These are phyloP conservation scores for Sporothrix pallida DNA, from an alignment of 2,329 filamentous ascomycete genomes.

Conservation along the genomic window DNA sequence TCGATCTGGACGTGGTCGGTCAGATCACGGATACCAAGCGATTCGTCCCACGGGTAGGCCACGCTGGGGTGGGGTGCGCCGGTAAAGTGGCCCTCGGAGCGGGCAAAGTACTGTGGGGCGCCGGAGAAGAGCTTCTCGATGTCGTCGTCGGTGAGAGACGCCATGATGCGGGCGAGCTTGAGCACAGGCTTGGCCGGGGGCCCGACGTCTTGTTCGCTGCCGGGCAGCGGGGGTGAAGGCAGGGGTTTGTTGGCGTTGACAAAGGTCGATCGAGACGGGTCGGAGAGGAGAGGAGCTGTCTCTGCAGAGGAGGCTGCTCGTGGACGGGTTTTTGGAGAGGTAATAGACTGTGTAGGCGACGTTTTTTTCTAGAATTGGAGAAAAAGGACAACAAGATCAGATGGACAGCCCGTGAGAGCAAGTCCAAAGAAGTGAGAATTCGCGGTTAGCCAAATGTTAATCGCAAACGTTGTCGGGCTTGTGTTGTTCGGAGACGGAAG, in stretches of 20 bases:
- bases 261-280: constrained; percentile 35
- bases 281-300: constrained; percentile 29
- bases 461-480: no score
- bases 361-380: not conserved
- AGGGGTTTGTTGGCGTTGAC: constrained; percentile 62
- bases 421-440: not conserved
- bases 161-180: constrained; percentile 64
- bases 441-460: constrained; percentile 8
- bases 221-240: constrained; percentile 57
- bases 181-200: constrained; percentile 53
- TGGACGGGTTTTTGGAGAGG: not conserved
- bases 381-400: not conserved
- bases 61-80: constrained; percentile 67
- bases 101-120: constrained; percentile 73
- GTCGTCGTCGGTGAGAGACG: constrained; percentile 62
- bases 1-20: constrained; percentile 69
- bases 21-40: constrained; percentile 65
- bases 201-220: constrained; percentile 50
- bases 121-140: constrained; percentile 75
- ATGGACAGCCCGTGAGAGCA: not conserved
- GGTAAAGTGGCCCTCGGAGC: constrained; percentile 63
- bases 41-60: constrained; percentile 70
- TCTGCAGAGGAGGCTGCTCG: constrained; percentile 21
- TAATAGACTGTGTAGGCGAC: not conserved
- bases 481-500: not conserved